Base-by-base conservation (phyloP, 2,329 filamentous ascomycete species). In the Geosmithia morbida region DNA sequence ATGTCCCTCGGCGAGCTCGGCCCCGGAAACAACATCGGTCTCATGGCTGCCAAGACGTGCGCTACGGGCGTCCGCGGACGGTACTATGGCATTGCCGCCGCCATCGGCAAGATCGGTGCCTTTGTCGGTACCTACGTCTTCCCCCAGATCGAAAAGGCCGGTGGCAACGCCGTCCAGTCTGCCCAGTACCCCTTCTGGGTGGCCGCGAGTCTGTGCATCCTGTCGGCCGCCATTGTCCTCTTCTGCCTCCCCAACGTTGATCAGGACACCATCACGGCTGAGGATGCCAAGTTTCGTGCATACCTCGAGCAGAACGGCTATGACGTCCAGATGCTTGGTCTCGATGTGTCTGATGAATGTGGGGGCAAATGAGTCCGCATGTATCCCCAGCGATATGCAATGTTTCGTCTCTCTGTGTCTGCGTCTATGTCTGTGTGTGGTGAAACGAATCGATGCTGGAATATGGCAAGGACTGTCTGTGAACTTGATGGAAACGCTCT, bases 161-260 rank as follows among this genome's bases (percentile, higher is more conserved):
- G 76, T 8, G 58, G 69, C 48, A 68, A 73, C 47, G 63, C 65
- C 0, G 65, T 75, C 18, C 71, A 76, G 18, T 71, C 72, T 5
- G 86, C 86, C 1, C 87, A 95, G 59, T 87, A 94, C 54, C 88
- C 88, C 0, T 96, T 95, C 67, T 95, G 81, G 62, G 86, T 96
- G n/a, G 82, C 81, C 2, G 84, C 81, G 40, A 70, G 76, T 20
- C 63, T 95, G 48, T 92, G 86, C 54, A 63, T 94, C n/a, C 68
- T 95, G 45, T 82, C 80, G 2, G 87, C 85, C 0, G 63, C 52
- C 5, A 60, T 68, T 11, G 55, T 69, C 1, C 66, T 83, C 8
- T 76, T 87, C 55, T 74, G 75, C 49, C 63, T 95, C 45, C 89
- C 89, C 0, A 67, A 85, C 44, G 83, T 96, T 51, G 80, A 80